Conservation (phyloP, 129 eudicot species). For the Arctium minus region DNA sequence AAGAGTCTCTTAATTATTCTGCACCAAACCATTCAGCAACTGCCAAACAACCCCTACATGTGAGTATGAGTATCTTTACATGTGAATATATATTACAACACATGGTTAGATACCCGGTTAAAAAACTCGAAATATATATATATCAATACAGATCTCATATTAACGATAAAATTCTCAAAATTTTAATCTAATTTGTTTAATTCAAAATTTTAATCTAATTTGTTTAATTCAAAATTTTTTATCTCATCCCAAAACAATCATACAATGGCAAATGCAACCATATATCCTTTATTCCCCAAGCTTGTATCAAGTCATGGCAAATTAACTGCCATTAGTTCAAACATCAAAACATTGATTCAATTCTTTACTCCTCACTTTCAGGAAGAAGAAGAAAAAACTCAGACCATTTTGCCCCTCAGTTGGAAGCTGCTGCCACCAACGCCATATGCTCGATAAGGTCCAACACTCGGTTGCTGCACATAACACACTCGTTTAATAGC, state of each 20-base stretch:
- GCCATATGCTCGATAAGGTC: conserved; percentile 95
- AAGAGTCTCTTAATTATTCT: no score
- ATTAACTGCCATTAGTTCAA: conserved; percentile 13
- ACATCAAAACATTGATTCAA: conserved; percentile 14
- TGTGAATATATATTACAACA: no score
- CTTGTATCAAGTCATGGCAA: conserved; percentile 11
- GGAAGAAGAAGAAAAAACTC: neutral
- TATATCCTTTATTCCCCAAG: conserved; percentile 18
- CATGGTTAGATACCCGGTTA: neutral
- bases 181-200: neutral
- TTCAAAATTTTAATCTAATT: neutral
- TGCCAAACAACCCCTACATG: no score
- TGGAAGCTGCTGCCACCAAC: conserved; percentile 58
- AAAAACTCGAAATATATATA: no score
- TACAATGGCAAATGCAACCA: conserved; percentile 6
- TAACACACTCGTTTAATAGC: neutral
- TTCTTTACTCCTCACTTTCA: conserved; percentile 20
- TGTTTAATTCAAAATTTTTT: neutral
- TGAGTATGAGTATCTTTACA: no score
- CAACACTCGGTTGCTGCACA: conserved; percentile 87
- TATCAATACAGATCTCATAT: neutral
- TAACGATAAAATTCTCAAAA: neutral
- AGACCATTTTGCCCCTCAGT: conserved; percentile 5
- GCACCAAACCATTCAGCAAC: no score
- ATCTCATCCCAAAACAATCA: conserved; percentile 18